Base-by-base conservation (phyloP, 345 rosid species). In the Citrus unshiu region DNA sequence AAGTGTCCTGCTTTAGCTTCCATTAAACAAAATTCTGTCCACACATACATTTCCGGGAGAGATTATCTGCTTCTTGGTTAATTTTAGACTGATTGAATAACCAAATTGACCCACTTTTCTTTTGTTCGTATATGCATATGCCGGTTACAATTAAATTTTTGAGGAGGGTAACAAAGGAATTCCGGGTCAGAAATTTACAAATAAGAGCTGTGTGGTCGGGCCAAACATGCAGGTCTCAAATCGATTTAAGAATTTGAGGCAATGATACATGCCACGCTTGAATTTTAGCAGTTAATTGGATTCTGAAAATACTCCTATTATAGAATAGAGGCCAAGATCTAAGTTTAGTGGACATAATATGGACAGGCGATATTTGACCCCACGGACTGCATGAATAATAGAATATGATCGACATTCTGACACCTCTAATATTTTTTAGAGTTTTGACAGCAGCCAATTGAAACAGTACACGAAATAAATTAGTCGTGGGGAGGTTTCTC, bases 21-120 rank as follows among this genome's bases (percentile, higher is more conserved):
- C 22, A 6, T n/a, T 1, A 4, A 24, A 70, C 24, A 77, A 81
- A 72, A 54, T 82, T 32, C 10, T 62, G 80, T 75, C 85, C 85
- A 77, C 74, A 77, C 78, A 61, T 25, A 2, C 7, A 5, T 43
- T 56, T 56, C n/a, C 49, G 29, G 14, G 2, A 27, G 37, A 70
- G 40, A 63, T 63, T 70, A 43, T 35, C 27, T 56, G 14, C 56
- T 10, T 22, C 3, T 19, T 1, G 56, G 30, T 22, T 32, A 12
- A 22, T 70, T 7, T 60, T 18, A 8, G 3, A 40, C 9, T 58
- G 59, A 7, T 68, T 9, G 61, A 68, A 74, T 80, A 51, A 30
- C 78, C 19, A 24, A 68, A 68, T 16, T 60, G 68, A 62, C 56
- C 37, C 34, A 22, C 30, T 58, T 10, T 22, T 37, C 18, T 56